Percentiles rank a stretch among this genome's conserved stretches.
Conservation (phyloP, 169 alveolate species). For the Babesia sp. region DNA sequence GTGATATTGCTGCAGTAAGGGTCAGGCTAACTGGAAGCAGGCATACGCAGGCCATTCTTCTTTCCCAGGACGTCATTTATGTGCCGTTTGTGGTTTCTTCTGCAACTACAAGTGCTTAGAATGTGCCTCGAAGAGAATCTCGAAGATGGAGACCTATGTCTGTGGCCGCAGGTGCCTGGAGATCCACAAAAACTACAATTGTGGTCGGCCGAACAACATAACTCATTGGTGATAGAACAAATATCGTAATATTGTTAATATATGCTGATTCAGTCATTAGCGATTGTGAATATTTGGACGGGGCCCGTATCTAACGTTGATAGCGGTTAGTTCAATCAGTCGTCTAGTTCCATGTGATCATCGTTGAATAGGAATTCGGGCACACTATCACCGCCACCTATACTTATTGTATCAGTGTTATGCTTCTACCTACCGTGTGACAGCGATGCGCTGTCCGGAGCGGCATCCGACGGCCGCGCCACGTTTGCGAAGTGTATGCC, state of each 20-base stretch:
- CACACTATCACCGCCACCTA: slow-evolving; percentile 12
- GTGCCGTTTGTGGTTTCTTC: slow-evolving; percentile 77
- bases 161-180: slow-evolving; percentile 75
- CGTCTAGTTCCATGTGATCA: slow-evolving; percentile 53
- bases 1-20: slow-evolving; percentile 50
- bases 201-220: slow-evolving; percentile 68
- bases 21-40: slow-evolving; percentile 72
- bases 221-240: slow-evolving; percentile 58
- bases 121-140: slow-evolving; percentile 69
- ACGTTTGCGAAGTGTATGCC: slow-evolving; percentile 86
- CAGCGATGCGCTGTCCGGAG: slow-evolving; percentile 18
- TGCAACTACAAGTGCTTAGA: slow-evolving; percentile 74
- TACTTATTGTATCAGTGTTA: background rate
- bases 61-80: slow-evolving; percentile 66
- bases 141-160: slow-evolving; percentile 62
- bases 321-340: slow-evolving; percentile 17
- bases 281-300: too few relatives aligned
- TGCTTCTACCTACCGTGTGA: background rate
- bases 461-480: slow-evolving; percentile 52
- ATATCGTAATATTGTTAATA: background rate
- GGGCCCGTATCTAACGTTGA: background rate
- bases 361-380: slow-evolving; percentile 65
- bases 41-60: slow-evolving; percentile 69
- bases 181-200: slow-evolving; percentile 73
- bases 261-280: too few relatives aligned